These are phyloP conservation scores for Backusella luteola DNA, from an alignment of 192 early-diverging fungal genomes.

Conservation along the genomic window DNA sequence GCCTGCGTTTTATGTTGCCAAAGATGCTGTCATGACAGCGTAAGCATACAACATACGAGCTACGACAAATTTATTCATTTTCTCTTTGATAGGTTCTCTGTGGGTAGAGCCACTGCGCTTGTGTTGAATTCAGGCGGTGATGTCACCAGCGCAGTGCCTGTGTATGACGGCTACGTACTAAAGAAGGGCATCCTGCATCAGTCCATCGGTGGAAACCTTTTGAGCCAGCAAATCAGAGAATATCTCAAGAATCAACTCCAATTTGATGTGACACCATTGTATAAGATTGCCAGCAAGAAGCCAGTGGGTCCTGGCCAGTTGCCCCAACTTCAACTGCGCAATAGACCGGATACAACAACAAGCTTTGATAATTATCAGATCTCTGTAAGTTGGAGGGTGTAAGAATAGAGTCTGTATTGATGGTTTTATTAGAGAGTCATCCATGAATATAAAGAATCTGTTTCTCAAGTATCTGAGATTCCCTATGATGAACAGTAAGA, in stretches of 20 bases:
- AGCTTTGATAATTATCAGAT: slow-evolving; percentile 77
- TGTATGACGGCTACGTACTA: slow-evolving; percentile 93
- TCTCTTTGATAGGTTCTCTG: slow-evolving; percentile 65
- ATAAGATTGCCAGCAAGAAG: slow-evolving; percentile 73
- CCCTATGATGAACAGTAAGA: slow-evolving; percentile 66
- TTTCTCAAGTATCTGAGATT: slow-evolving; percentile 80
- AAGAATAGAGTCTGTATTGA: too few relatives aligned
- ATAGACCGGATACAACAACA: slow-evolving; percentile 55
- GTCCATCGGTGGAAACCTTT: slow-evolving; percentile 75
- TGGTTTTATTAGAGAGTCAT: slow-evolving; percentile 58
- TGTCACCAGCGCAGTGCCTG: slow-evolving; percentile 86
- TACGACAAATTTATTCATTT: neutral
- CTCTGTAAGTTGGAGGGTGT: slow-evolving; percentile 40
- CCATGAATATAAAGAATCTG: slow-evolving; percentile 93
- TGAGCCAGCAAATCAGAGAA: slow-evolving; percentile 75
- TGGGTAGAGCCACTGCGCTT: slow-evolving; percentile 84
- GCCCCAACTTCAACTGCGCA: slow-evolving; percentile 49
- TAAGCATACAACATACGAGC: slow-evolving; percentile 36
- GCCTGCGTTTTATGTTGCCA: slow-evolving; percentile 92
- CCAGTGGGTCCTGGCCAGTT: slow-evolving; percentile 68
- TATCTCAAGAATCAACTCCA: slow-evolving; percentile 55
- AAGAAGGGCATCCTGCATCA: slow-evolving; percentile 79
- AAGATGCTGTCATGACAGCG: slow-evolving; percentile 89
- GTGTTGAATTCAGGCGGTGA: slow-evolving; percentile 91
- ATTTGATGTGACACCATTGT: slow-evolving; percentile 76